Percentiles rank a stretch among this genome's conserved stretches.
Evolutionary conservation across 2,329 filamentous ascomycete genomes (phyloP).

Genomic region (Didymella exigua): DNA sequence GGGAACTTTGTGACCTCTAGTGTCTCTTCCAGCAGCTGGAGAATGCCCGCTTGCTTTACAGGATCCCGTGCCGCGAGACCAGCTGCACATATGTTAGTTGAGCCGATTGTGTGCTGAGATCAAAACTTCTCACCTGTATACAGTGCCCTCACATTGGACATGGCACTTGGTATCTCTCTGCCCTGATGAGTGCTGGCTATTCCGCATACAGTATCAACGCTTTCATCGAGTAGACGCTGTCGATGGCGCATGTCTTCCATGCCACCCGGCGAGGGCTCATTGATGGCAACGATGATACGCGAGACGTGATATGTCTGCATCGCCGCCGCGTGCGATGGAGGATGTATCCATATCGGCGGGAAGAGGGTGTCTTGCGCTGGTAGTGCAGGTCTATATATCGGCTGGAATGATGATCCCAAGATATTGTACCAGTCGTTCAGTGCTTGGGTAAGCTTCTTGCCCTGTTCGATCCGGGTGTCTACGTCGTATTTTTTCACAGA

Average conservation of each 20-base stretch:
- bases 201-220: conserved; percentile 57
- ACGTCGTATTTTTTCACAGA: conserved; percentile 48
- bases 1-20: conserved; percentile 40
- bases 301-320: conserved; percentile 61
- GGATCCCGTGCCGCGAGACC: conserved; percentile 41
- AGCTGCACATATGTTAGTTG: conserved; percentile 22
- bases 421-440: conserved; percentile 58
- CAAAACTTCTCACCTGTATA: conserved; percentile 34
- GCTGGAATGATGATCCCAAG: conserved; percentile 53
- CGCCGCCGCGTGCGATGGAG: conserved; percentile 49
- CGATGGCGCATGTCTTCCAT: conserved; percentile 55
- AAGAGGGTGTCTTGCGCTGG: conserved; percentile 23
- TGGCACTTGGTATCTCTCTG: conserved; percentile 35
- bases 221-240: conserved; percentile 54
- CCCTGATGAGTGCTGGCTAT: conserved; percentile 53
- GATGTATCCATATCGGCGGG: conserved; percentile 38
- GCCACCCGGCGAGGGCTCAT: conserved; percentile 58
- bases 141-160: conserved; percentile 36
- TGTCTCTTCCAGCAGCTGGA: conserved; percentile 35
- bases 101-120: not conserved
- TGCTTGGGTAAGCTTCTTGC: conserved; percentile 54
- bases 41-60: conserved; percentile 32
- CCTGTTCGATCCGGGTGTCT: conserved; percentile 54
- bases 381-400: conserved; percentile 44
- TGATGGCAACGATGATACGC: conserved; percentile 59